These are phyloP conservation scores for Ganoderma meredithae DNA, from an alignment of 1,284 basidiomycete genomes.

Conservation along the genomic window DNA sequence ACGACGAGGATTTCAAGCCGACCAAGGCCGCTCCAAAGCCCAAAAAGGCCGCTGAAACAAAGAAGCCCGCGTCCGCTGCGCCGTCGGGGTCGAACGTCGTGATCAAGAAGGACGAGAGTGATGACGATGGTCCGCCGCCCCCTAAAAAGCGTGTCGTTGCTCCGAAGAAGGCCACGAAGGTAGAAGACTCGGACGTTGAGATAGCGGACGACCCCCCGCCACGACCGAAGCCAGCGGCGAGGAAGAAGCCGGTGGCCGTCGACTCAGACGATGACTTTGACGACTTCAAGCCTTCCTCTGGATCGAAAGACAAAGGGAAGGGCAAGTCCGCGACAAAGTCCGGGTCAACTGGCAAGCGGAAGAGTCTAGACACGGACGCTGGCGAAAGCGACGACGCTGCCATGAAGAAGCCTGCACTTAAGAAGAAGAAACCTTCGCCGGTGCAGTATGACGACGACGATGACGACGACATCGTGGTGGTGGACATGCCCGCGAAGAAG, in stretches of 20 bases:
- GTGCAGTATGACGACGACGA: slow-evolving; percentile 41
- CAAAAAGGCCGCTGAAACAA: slow-evolving; percentile 39
- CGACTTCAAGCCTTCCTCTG: slow-evolving; percentile 36
- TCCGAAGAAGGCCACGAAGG: slow-evolving; percentile 39
- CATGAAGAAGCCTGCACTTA: slow-evolving; percentile 50
- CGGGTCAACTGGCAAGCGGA: slow-evolving; percentile 53
- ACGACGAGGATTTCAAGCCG: slow-evolving; percentile 82
- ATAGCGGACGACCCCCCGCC: slow-evolving; percentile 36
- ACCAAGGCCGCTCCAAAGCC: slow-evolving; percentile 64
- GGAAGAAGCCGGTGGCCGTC: slow-evolving; percentile 36
- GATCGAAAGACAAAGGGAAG: slow-evolving; percentile 47
- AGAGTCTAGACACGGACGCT: slow-evolving; percentile 49
- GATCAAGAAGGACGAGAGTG: slow-evolving; percentile 37
- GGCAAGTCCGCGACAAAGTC: slow-evolving; percentile 41
- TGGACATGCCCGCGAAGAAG: slow-evolving; percentile 50
- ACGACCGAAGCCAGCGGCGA: slow-evolving; percentile 29
- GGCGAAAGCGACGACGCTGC: slow-evolving; percentile 49
- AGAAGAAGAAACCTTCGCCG: slow-evolving; percentile 36
- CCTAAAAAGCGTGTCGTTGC: slow-evolving; percentile 35
- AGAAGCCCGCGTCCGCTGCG: slow-evolving; percentile 39
- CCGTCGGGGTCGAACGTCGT: slow-evolving; percentile 43
- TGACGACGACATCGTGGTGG: slow-evolving; percentile 50
- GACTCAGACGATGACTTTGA: slow-evolving; percentile 40
- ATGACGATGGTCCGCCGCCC: slow-evolving; percentile 36
- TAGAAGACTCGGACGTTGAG: slow-evolving; percentile 49